Evolutionary conservation across 345 rosid species (phyloP).

Genomic region (Moringa oleifera): DNA sequence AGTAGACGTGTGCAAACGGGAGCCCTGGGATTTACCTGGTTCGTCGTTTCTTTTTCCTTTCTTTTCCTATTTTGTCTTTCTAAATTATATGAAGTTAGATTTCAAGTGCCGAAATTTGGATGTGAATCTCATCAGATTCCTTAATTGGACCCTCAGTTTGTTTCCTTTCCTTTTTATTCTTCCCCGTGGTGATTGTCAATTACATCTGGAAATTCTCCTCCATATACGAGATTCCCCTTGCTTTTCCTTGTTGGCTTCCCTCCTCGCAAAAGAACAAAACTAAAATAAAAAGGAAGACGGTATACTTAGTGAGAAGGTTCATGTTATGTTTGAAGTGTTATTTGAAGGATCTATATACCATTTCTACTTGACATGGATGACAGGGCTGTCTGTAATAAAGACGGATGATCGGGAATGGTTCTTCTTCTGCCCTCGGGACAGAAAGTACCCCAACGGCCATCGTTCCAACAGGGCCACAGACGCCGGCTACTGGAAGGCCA

Average conservation of each 20-base stretch:
- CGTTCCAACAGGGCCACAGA: slow-evolving; percentile 97
- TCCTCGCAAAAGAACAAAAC: too few species aligned
- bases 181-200: neutral
- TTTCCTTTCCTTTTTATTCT: neutral
- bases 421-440: slow-evolving; percentile 88
- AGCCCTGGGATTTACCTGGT: slow-evolving; percentile 97
- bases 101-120: too few species aligned
- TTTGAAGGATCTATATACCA: too few species aligned
- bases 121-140: slow-evolving; percentile 5
- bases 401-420: slow-evolving; percentile 93
- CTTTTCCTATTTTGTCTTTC: too few species aligned
- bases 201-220: neutral
- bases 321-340: too few species aligned
- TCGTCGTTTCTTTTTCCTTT: slow-evolving; percentile 1
- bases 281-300: too few species aligned
- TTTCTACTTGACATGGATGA: neutral
- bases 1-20: slow-evolving; percentile 89
- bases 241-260: too few species aligned
- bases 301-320: too few species aligned
- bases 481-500: slow-evolving; percentile 95
- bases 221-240: neutral
- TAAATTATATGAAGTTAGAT: too few species aligned
- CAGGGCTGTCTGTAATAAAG: slow-evolving; percentile 76
- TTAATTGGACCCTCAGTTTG: neutral
- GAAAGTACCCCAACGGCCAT: slow-evolving; percentile 89